Evolutionary conservation across 306 rosid genomes (phyloP), one percentile per base, ranked within the genome.

Genomic region (Citrullus colocynthis): DNA sequence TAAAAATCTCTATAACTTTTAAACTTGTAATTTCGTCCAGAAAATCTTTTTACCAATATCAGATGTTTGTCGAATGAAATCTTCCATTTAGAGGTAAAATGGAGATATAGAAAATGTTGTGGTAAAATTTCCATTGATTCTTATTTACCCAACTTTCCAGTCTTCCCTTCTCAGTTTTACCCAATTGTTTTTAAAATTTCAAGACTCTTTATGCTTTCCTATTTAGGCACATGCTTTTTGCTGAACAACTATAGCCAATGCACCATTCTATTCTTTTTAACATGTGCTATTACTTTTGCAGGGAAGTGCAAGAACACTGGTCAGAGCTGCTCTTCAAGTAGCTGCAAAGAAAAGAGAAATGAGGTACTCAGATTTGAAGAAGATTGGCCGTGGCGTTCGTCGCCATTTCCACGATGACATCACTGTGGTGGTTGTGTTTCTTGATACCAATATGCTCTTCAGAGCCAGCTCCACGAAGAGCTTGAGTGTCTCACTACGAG

Each of bases 271-370:
- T 36, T 9, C 54, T 48, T 48, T 48, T 48, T 48, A 48, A 13
- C 72, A 62, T 62, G 14, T 76, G 54, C 63, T 74, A 21, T 78
- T 73, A 78, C 83, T 67, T 74, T 88, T 88, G 84, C 97, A 95
- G 99, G 99, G 99, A 85, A 95, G 90, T 82, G 99, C 99, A 72
- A 89, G 82, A 87, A 87, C 91, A 85, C 84, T 95, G 85, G 91
- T 95, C 82, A 95, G 88, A 88, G 75, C 86, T 34, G 98, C 98
- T 5, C 87, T 93, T 39, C 96, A 89, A 80, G 87, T 87, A 87
- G 97, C 98, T 8, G 98, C 99, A 28, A 90, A 92, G 89, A 95
- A 95, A 89, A 95, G 99, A 86, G 99, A 95, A 84, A 95, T 95
- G 99, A 91, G 99, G 83, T 95, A 92, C 79, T 92, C 99, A 16